Evolutionary conservation across 2,329 filamentous ascomycete genomes (phyloP).

Genomic region (Juglanconis oblonga): DNA sequence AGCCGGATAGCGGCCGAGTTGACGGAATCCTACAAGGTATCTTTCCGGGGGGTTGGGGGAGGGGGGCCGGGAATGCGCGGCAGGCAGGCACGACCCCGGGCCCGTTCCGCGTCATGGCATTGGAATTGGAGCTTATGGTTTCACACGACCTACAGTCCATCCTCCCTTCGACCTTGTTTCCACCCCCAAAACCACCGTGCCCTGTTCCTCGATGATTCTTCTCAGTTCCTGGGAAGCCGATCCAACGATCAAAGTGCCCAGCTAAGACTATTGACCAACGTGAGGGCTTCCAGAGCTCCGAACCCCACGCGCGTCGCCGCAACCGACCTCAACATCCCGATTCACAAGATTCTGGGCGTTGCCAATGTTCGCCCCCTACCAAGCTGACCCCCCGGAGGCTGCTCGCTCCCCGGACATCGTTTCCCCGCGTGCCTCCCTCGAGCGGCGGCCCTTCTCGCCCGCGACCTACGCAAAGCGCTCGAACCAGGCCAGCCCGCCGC

Average conservation of each 20-base stretch:
- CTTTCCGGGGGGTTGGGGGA: not conserved
- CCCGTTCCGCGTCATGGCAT: not conserved
- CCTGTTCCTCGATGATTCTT: too few relatives aligned
- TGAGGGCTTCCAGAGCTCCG: too few relatives aligned
- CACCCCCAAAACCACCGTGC: too few relatives aligned
- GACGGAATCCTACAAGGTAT: not conserved
- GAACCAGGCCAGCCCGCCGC: slow-evolving; percentile 39
- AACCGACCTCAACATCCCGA: slow-evolving; percentile 19
- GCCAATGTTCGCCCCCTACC: slow-evolving; percentile 90
- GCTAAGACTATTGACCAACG: too few relatives aligned
- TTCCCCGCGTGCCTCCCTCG: slow-evolving; percentile 58
- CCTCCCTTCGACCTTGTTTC: too few relatives aligned
- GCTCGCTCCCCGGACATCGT: slow-evolving; percentile 66
- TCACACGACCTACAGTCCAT: not conserved
- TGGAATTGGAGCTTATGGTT: not conserved
- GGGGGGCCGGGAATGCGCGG: too few relatives aligned
- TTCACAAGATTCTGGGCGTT: slow-evolving; percentile 1
- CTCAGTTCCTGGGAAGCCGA: too few relatives aligned
- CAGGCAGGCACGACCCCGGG: not conserved
- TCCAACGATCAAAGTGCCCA: too few relatives aligned
- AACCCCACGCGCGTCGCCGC: not conserved
- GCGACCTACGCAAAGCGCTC: slow-evolving; percentile 37
- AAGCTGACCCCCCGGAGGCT: slow-evolving; percentile 84
- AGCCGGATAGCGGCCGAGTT: not conserved
- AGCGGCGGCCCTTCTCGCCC: slow-evolving; percentile 55